A percentile compares a stretch with the other conserved stretches of the same genome.
These are phyloP conservation scores for Chernovozyma aurita DNA, from an alignment of 1,139 yeast genomes.

Conservation along the genomic window DNA sequence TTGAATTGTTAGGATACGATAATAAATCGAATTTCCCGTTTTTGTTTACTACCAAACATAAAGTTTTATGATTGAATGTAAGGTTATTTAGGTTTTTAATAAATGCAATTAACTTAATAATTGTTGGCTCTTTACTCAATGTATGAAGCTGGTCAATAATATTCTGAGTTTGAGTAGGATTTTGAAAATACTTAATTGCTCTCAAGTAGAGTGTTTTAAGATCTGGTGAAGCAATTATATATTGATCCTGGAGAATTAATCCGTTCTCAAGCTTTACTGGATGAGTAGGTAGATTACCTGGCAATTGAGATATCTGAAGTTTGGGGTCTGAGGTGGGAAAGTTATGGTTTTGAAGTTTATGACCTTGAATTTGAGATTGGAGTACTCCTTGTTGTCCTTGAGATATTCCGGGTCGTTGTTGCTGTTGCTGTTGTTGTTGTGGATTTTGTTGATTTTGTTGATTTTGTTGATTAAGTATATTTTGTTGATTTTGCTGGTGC, in stretches of 20 bases:
- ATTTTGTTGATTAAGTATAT: slow-evolving; percentile 5
- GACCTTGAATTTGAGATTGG: slow-evolving; percentile 3
- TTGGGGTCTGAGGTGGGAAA: slow-evolving; percentile 8
- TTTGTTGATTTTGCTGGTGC: slow-evolving; percentile 9
- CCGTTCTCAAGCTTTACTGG: slow-evolving; percentile 51
- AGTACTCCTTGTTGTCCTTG: too few relatives aligned
- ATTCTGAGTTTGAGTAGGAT: slow-evolving; percentile 23
- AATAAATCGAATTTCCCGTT: slow-evolving; percentile 54
- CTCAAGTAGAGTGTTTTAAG: slow-evolving; percentile 40
- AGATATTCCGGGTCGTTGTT: too few relatives aligned
- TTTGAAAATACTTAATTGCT: slow-evolving; percentile 47
- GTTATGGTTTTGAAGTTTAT: slow-evolving; percentile 8
- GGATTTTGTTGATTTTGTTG: background rate
- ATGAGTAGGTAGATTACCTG: slow-evolving; percentile 6
- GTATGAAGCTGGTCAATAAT: slow-evolving; percentile 34
- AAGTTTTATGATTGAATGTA: slow-evolving; percentile 38
- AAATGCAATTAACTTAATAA: slow-evolving; percentile 34
- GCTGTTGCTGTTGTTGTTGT: slow-evolving; percentile 4
- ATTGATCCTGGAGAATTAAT: slow-evolving; percentile 44
- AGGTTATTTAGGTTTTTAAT: slow-evolving; percentile 40
- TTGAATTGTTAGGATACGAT: slow-evolving; percentile 42
- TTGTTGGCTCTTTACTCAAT: slow-evolving; percentile 26
- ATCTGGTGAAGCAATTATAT: slow-evolving; percentile 50
- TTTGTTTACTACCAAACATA: slow-evolving; percentile 49
- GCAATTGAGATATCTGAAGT: slow-evolving; percentile 5